Conservation (phyloP, 768 basidiomycete species). For the Suillus ampliporus region DNA sequence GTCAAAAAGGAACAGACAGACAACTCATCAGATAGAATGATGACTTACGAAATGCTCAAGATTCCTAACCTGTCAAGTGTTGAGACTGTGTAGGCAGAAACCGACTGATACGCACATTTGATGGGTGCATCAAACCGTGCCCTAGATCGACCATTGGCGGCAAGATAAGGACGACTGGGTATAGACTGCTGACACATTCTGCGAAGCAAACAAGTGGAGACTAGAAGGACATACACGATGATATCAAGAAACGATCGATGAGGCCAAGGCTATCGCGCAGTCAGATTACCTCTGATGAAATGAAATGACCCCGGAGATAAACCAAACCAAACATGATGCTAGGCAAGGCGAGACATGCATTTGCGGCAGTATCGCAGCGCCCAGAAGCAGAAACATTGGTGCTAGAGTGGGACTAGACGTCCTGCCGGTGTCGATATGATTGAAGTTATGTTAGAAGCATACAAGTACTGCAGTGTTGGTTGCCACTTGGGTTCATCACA, state of each 20-base stretch:
- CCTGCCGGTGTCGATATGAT: background rate
- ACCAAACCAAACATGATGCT: conserved; percentile 18
- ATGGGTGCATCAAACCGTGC: background rate
- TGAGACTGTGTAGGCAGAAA: background rate
- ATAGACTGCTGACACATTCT: background rate
- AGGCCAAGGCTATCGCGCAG: conserved; percentile 19
- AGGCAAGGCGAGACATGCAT: background rate
- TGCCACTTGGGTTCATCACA: background rate
- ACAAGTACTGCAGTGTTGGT: background rate
- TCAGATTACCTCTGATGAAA: conserved; percentile 28
- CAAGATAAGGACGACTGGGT: background rate
- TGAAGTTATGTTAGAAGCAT: conserved; percentile 5
- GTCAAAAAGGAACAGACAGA: background rate
- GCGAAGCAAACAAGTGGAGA: background rate
- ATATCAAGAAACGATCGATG: conserved; percentile 1
- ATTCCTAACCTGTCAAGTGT: background rate
- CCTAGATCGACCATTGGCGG: background rate
- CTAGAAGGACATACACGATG: background rate
- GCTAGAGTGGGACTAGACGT: background rate
- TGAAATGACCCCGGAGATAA: conserved; percentile 29
- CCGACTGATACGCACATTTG: background rate
- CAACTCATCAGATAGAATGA: background rate
- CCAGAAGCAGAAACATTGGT: background rate
- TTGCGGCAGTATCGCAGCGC: background rate
- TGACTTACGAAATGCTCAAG: background rate